These are phyloP conservation scores for Stellera chamaejasme DNA, from an alignment of 345 rosid species.

Conservation along the genomic window DNA sequence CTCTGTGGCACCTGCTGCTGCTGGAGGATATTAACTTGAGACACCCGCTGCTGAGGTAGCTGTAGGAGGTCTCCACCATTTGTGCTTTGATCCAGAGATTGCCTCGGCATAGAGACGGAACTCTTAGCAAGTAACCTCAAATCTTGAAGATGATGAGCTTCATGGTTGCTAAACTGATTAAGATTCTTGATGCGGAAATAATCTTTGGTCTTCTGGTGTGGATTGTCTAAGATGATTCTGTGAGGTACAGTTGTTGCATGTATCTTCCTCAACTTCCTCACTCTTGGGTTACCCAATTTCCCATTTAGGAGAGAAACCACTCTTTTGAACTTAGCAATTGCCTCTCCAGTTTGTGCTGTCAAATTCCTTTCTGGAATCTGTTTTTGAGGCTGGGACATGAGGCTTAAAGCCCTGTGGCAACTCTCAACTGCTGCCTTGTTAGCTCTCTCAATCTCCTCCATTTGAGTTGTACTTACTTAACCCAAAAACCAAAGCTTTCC, in stretches of 20 bases:
- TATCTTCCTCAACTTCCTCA: constrained; percentile 50
- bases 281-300: constrained; percentile 81
- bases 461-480: constrained; percentile 10
- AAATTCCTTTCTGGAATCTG: constrained; percentile 47
- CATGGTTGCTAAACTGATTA: constrained; percentile 30
- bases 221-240: constrained; percentile 42
- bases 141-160: constrained; percentile 26
- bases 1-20: constrained; percentile 42
- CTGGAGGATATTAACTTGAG: constrained; percentile 38
- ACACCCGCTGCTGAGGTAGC: constrained; percentile 34
- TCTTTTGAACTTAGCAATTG: constrained; percentile 72
- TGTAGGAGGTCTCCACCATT: constrained; percentile 43
- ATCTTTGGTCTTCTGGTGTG: constrained; percentile 26
- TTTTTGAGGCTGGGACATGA: constrained; percentile 47
- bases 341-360: constrained; percentile 62
- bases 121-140: constrained; percentile 37
- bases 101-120: constrained; percentile 38
- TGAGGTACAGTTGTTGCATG: constrained; percentile 34
- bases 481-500: constrained; percentile 20
- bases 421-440: constrained; percentile 74
- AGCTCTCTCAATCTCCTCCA: constrained; percentile 87
- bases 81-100: constrained; percentile 41
- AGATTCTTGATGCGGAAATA: constrained; percentile 26
- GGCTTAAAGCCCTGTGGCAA: constrained; percentile 60
- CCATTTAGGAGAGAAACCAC: constrained; percentile 58